These are phyloP conservation scores for Celoporthe dispersa DNA, from an alignment of 2,329 filamentous ascomycete species.

Conservation along the genomic window DNA sequence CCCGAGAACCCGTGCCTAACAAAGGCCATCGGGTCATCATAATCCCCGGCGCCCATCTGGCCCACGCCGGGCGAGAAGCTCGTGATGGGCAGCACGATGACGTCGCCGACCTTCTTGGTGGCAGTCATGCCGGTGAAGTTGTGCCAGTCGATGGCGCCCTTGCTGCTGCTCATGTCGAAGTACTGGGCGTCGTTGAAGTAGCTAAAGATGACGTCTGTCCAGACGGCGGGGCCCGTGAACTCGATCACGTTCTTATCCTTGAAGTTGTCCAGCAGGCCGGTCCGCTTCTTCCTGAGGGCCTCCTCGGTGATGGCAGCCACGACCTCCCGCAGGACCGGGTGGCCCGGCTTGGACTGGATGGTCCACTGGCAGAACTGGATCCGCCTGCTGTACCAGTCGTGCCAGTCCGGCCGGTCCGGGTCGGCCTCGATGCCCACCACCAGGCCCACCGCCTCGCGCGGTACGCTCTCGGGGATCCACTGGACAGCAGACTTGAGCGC, in stretches of 20 bases:
- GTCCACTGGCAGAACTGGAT: constrained; percentile 99
- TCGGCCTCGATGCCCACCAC: constrained; percentile 97
- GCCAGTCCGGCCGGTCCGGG: constrained; percentile 90
- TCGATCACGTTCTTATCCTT: constrained; percentile 80
- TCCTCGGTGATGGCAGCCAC: constrained; percentile 85
- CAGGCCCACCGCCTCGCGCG: constrained; percentile 78
- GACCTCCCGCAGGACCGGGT: constrained; percentile 87
- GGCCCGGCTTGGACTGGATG: constrained; percentile 92
- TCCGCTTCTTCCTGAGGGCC: constrained; percentile 73
- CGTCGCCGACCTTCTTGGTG: constrained; percentile 88
- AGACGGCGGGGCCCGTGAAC: constrained; percentile 90
- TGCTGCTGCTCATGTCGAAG: constrained; percentile 77
- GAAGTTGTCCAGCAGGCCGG: constrained; percentile 64
- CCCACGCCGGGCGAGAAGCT: constrained; percentile 94
- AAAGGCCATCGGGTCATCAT: constrained; percentile 94
- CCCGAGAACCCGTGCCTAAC: constrained; percentile 97
- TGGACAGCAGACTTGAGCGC: constrained; percentile 82
- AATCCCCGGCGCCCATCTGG: constrained; percentile 88
- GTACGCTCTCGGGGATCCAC: constrained; percentile 83
- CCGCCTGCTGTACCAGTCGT: constrained; percentile 91
- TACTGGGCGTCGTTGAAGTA: constrained; percentile 93
- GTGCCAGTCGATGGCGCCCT: constrained; percentile 77
- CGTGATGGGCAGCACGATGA: constrained; percentile 92
- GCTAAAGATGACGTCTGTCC: constrained; percentile 90
- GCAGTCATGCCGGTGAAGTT: constrained; percentile 88